Evolutionary conservation across 352 stramenopile genomes (phyloP), one percentile per base, ranked within the genome.

Genomic region (Globisporangium perplexum): DNA sequence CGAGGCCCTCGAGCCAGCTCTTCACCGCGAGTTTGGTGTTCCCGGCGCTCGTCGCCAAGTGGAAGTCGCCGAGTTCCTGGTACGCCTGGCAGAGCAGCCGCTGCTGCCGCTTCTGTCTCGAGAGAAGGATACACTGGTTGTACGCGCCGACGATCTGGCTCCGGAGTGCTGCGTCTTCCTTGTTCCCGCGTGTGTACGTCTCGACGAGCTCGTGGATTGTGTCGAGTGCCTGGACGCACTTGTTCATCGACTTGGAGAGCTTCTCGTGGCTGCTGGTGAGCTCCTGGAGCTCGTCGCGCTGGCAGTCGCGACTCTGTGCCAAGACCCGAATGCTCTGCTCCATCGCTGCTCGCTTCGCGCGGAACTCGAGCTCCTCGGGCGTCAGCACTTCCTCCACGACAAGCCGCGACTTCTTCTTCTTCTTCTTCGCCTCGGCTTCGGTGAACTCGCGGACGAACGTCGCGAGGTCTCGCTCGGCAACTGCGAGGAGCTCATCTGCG

Each of bases 371-470:
- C 36, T 91, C 74, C 56, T 90, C 80, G 0, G 72, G 67, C 0
- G 77, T 83, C 10, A 87, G 46, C 2, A 84, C 53, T 36, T 91
- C 72, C 52, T 88, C 77, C 0, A 91, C 74, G 1, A 93, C 80
- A 0, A 93, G 62, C 1, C 78, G 71, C 0, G 80, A 89, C 45
- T 88, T 90, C 46, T 90, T 93, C 62, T 93, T 93, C 46, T 93
- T 93, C 58, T 85, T 86, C 55, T 86, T 91, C 2, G 73, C 65
- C 57, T 89, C 71, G 23, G 67, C 57, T 33, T 88, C 83, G 1
- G 77, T 59, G 42, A 88, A 88, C 4, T 52, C 60, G n/a, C 59
- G 66, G 30, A 86, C 44, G 43, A 71, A 87, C 7, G 54, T 36
- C 1, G 10, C 59, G 6, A 86, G 20, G 2, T 83, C 59, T 0